These are phyloP conservation scores for Gastrodia elata DNA, from an alignment of 106 monocot genomes.

Conservation along the genomic window DNA sequence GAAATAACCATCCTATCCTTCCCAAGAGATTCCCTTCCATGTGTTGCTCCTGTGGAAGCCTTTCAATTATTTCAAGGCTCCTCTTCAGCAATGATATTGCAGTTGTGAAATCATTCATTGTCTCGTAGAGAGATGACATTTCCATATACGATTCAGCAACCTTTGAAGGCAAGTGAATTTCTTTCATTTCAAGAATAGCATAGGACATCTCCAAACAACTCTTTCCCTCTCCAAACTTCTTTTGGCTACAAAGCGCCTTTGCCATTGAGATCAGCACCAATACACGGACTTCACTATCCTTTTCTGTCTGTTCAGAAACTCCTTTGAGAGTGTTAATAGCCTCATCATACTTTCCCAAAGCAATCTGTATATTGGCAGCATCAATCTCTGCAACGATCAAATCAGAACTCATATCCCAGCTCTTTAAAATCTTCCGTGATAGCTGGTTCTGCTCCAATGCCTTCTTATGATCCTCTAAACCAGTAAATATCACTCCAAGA, in stretches of 20 bases:
- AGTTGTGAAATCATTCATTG: slow-evolving; percentile 72
- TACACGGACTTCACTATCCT: slow-evolving; percentile 54
- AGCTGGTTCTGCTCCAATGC: slow-evolving; percentile 77
- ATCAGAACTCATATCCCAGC: slow-evolving; percentile 51
- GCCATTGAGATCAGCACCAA: slow-evolving; percentile 77
- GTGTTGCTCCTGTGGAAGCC: slow-evolving; percentile 64
- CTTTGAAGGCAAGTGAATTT: slow-evolving; percentile 27
- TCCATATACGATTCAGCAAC: slow-evolving; percentile 71
- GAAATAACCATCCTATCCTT: slow-evolving; percentile 76
- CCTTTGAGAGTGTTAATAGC: slow-evolving; percentile 50
- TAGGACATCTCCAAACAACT: slow-evolving; percentile 58
- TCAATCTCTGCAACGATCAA: slow-evolving; percentile 64
- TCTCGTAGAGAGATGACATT: slow-evolving; percentile 65
- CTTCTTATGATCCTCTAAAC: slow-evolving; percentile 66
- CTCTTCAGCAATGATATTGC: slow-evolving; percentile 68
- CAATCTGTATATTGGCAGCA: slow-evolving; percentile 80
- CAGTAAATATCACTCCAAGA: slow-evolving; percentile 81
- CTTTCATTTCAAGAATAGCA: slow-evolving; percentile 61
- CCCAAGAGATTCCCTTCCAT: slow-evolving; percentile 68
- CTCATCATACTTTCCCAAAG: slow-evolving; percentile 67
- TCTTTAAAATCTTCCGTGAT: slow-evolving; percentile 63
- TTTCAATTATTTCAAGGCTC: slow-evolving; percentile 52
- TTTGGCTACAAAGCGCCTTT: slow-evolving; percentile 58
- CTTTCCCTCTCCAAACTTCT: slow-evolving; percentile 59
- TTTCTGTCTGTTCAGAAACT: slow-evolving; percentile 40